Base-by-base conservation (phyloP, 108 stramenopile genomes). In the Skeletonema marinoi region DNA sequence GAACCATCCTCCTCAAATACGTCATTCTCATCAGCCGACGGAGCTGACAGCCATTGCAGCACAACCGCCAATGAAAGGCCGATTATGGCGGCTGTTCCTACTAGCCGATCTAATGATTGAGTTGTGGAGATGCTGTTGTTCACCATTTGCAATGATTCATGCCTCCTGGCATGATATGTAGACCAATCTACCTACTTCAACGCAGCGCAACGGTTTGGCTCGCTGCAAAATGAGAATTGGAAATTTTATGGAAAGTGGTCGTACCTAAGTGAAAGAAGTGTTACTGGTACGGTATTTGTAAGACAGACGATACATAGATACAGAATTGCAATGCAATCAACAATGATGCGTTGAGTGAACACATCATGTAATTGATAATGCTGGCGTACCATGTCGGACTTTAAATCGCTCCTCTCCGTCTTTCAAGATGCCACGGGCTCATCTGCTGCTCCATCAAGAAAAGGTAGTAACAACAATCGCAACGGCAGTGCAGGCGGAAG, bases 381-480 rank as follows among this genome's bases (percentile, higher is more conserved):
- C 25, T 25, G 25, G 25, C 25, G 4, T 16, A 16, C 14, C 33
- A 64, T 64, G 63, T 64, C 63, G 19, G 79, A 80, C 44, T 83
- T 83, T 41, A 68, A 80, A 33, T 80, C 78, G 21, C 82, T 83
- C 66, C 78, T 83, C 41, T 83, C 82, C 32, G 78, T 71, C 29
- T 83, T 83, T 32, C 78, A 65, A 48, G 82, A 83, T 56, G 82
- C 82, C 60, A 80, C 78, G 14, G 58, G 65, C 35, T 51, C 74
- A 1, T n/a, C n/a, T n/a, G 21, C 51, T 6, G 29, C 38, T 33
- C 19, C 60, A 42, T 21, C 54, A 71, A 29, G 33, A 29, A 74
- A 38, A 2, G n/a, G 29, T 21, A 25, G 0, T 38, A 29, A 14
- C 21, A 60, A 38, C 16, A 59, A 21, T 29, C 5, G 13, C 32